A percentile compares a stretch with the other conserved stretches of the same genome.
These are phyloP conservation scores for Allium cepa DNA, from an alignment of 106 monocot genomes.

Conservation along the genomic window DNA sequence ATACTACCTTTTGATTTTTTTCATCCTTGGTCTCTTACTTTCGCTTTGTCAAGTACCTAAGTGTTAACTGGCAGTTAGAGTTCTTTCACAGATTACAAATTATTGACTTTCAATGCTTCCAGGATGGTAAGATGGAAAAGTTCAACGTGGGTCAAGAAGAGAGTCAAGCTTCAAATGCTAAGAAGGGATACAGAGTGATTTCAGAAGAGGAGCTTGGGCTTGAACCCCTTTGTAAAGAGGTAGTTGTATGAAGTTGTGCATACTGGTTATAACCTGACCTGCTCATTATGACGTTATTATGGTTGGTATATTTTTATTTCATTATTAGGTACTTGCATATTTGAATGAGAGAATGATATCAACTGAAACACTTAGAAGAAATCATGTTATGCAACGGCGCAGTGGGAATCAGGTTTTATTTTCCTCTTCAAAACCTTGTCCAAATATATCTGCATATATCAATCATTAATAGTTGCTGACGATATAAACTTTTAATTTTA, in stretches of 20 bases:
- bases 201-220: conserved; percentile 53
- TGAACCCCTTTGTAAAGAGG: conserved; percentile 68
- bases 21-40: too few species aligned
- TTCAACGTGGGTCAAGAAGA: background rate
- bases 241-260: conserved; percentile 13
- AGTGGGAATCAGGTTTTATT: conserved; percentile 21
- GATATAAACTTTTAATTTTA: conserved; percentile 2
- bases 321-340: conserved; percentile 47
- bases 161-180: background rate
- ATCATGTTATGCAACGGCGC: conserved; percentile 41
- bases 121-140: conserved; percentile 7
- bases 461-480: background rate
- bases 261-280: background rate
- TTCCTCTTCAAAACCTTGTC: background rate
- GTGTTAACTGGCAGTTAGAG: background rate
- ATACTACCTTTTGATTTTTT: too few species aligned
- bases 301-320: background rate
- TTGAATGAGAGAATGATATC: conserved; percentile 48
- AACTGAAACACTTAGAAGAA: conserved; percentile 52
- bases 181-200: conserved; percentile 29
- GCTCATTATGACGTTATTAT: too few species aligned
- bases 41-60: too few species aligned
- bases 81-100: conserved; percentile 12
- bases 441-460: background rate
- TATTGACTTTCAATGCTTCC: conserved; percentile 17